A percentile compares a stretch with the other conserved stretches of the same genome.
These are phyloP conservation scores for Aspergillus amoenus DNA, from an alignment of 2,329 filamentous ascomycete species.

Conservation along the genomic window DNA sequence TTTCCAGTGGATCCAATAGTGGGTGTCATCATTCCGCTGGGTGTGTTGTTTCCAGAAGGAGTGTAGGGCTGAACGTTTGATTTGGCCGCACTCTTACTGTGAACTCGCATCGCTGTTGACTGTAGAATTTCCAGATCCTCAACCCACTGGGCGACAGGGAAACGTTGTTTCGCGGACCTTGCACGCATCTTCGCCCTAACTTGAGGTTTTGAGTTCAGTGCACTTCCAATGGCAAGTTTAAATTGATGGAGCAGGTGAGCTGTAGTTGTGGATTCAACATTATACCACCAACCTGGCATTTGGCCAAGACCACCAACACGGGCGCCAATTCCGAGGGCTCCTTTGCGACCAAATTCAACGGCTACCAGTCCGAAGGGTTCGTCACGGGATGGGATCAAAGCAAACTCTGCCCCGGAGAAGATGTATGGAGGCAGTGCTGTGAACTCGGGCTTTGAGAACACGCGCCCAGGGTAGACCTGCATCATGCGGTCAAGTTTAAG, in stretches of 20 bases:
- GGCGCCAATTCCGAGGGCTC: slow-evolving; percentile 65
- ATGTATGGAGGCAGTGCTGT: slow-evolving; percentile 66
- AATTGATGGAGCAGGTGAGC: slow-evolving; percentile 65
- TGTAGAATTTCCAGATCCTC: slow-evolving; percentile 65
- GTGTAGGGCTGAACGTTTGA: slow-evolving; percentile 33
- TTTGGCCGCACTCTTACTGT: slow-evolving; percentile 45
- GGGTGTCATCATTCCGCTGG: slow-evolving; percentile 38
- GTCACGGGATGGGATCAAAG: slow-evolving; percentile 66
- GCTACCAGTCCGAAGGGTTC: slow-evolving; percentile 69
- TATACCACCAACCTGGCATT: slow-evolving; percentile 72
- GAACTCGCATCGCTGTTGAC: slow-evolving; percentile 58
- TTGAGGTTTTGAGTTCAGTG: slow-evolving; percentile 56
- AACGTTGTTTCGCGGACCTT: slow-evolving; percentile 63
- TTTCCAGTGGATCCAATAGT: slow-evolving; percentile 40
- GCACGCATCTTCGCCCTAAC: slow-evolving; percentile 64
- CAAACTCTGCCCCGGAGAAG: slow-evolving; percentile 68
- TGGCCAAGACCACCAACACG: slow-evolving; percentile 67
- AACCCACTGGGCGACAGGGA: slow-evolving; percentile 67
- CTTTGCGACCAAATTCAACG: slow-evolving; percentile 68
- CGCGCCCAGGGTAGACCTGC: slow-evolving; percentile 63
- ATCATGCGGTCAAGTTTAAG: slow-evolving; percentile 65
- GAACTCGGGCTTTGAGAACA: slow-evolving; percentile 69
- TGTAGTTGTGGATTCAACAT: slow-evolving; percentile 64
- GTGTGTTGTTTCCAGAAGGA: slow-evolving; percentile 44
- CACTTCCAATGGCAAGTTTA: slow-evolving; percentile 62